phyloP scores from a whole-genome alignment of 805 yeast genomes.

The Spathaspora hagerdaliae region DNA sequence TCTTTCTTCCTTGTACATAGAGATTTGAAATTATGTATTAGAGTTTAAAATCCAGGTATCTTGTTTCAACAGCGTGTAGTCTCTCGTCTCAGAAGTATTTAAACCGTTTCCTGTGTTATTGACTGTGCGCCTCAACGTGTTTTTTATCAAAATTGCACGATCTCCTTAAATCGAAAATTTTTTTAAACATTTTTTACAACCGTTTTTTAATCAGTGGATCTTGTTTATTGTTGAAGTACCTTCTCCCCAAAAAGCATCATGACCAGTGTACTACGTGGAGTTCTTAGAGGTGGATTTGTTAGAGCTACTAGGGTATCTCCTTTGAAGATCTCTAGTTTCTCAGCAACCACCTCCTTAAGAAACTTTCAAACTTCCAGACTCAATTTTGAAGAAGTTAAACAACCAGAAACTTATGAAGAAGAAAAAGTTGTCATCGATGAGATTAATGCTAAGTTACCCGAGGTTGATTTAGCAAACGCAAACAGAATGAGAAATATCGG shows the following conservation, averaged over 20 bases:
- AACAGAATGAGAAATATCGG: slow-evolving; percentile 85
- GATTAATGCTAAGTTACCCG: slow-evolving; percentile 45
- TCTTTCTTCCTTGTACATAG: too few species aligned
- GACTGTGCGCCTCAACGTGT: too few species aligned
- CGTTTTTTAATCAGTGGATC: background rate
- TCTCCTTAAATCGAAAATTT: background rate
- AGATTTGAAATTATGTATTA: too few species aligned
- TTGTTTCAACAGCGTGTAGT: too few species aligned
- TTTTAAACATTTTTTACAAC: background rate
- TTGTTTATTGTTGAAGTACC: background rate
- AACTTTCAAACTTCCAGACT: slow-evolving; percentile 3
- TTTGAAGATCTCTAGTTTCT: background rate
- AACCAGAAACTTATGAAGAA: slow-evolving; percentile 57
- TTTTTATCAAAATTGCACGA: too few species aligned
- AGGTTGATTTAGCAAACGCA: slow-evolving; percentile 49
- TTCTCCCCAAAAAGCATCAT: background rate
- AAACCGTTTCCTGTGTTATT: too few species aligned
- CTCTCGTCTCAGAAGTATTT: too few species aligned
- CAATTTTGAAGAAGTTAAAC: slow-evolving; percentile 3
- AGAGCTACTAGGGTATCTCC: background rate
- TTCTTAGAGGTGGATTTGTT: background rate
- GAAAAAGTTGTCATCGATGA: slow-evolving; percentile 68
- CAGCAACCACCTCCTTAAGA: background rate
- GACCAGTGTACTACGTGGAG: slow-evolving; percentile 10
- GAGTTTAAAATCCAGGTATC: too few species aligned